phyloP scores from a whole-genome alignment of 129 eudicot genomes.

The Smallanthus sonchifolius region DNA sequence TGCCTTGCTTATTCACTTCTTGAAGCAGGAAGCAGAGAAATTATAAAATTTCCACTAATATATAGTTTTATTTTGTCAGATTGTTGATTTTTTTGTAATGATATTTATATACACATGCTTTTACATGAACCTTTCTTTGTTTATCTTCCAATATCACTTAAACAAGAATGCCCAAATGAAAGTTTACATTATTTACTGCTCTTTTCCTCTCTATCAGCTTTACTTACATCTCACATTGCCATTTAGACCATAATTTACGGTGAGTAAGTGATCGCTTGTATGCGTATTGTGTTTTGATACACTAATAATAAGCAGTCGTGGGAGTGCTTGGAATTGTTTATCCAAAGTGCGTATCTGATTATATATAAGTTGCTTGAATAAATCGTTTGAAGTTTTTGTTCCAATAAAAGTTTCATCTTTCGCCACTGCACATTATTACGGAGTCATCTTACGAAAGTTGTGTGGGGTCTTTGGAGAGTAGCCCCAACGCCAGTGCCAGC shows the following conservation, averaged over 20 bases:
- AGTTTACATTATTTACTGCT: not conserved
- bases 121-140: slow-evolving; percentile 16
- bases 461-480: too few relatives aligned
- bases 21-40: slow-evolving; percentile 20
- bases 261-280: not conserved
- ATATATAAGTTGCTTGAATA: not conserved
- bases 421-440: too few relatives aligned
- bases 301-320: not conserved
- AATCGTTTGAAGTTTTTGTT: not conserved
- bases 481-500: too few relatives aligned
- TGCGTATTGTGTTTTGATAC: not conserved
- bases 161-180: slow-evolving; percentile 6
- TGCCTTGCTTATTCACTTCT: slow-evolving; percentile 9
- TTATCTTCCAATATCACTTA: not conserved
- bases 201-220: not conserved
- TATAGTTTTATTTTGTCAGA: slow-evolving; percentile 25
- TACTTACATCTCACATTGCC: not conserved
- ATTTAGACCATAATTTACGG: not conserved
- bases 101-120: slow-evolving; percentile 24
- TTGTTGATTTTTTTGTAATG: slow-evolving; percentile 41
- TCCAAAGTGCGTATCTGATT: not conserved
- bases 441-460: too few relatives aligned
- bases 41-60: slow-evolving; percentile 27
- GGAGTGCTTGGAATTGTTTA: not conserved
- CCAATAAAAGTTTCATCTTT: too few relatives aligned